Evolutionary conservation across 73 alveolate species (phyloP).

Genomic region (Tetrahymena borealis): DNA sequence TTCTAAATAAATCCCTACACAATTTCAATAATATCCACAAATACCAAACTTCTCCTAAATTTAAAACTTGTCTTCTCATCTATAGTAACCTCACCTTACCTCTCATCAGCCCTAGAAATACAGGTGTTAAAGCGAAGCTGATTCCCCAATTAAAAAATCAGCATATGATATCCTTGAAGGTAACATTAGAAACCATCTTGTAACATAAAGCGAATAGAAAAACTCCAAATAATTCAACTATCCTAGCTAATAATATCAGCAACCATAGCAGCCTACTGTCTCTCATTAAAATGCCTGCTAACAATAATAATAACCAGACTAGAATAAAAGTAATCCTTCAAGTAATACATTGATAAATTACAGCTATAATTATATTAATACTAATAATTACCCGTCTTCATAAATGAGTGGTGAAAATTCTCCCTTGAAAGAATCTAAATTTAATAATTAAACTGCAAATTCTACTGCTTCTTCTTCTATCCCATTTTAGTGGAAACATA

Average conservation of each 20-base stretch:
- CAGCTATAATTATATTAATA: neutral
- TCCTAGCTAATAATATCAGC: too few species aligned
- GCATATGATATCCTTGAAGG: neutral
- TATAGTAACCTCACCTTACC: neutral
- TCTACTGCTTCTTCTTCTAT: neutral
- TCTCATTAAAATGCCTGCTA: neutral
- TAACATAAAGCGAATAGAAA: neutral
- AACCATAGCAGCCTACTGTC: neutral
- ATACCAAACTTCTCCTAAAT: neutral
- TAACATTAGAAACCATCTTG: neutral
- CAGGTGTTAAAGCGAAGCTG: neutral
- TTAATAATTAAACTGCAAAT: neutral
- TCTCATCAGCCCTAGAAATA: neutral
- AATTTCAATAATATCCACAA: neutral
- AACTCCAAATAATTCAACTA: too few species aligned
- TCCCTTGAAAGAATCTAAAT: neutral
- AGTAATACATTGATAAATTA: neutral
- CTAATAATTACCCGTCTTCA: neutral
- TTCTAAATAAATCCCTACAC: neutral
- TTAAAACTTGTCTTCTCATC: neutral
- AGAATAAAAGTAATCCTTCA: neutral
- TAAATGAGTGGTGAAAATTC: neutral
- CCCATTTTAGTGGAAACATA: neutral
- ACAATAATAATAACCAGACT: neutral
- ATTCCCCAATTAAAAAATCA: neutral